phyloP scores from a whole-genome alignment of 768 basidiomycete species.

The Boletus reticuloceps region DNA sequence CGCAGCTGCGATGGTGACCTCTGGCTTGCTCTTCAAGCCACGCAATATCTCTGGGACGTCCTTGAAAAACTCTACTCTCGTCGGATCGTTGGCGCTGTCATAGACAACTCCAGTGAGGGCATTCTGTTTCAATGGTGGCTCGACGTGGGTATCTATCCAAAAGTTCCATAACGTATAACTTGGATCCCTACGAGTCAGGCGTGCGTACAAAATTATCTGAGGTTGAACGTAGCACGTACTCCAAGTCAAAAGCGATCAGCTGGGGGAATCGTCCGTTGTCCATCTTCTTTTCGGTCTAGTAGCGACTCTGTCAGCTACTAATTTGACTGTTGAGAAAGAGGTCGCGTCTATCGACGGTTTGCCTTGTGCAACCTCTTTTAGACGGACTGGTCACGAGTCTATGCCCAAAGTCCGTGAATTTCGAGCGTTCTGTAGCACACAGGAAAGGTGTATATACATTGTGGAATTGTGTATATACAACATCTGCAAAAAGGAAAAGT shows the following conservation, averaged over 20 bases:
- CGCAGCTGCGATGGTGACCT: conserved; percentile 63
- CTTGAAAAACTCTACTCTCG: conserved; percentile 62
- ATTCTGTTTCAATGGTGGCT: conserved; percentile 53
- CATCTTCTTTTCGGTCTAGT: conserved; percentile 7
- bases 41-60: conserved; percentile 77
- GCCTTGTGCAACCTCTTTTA: too few species aligned
- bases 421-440: too few species aligned
- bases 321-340: too few species aligned
- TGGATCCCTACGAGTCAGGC: conserved; percentile 2
- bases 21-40: conserved; percentile 42
- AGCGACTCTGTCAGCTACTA: too few species aligned
- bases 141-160: conserved; percentile 82
- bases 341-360: too few species aligned
- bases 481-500: too few species aligned
- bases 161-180: conserved; percentile 87
- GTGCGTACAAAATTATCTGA: not conserved
- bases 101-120: conserved; percentile 22
- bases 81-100: conserved; percentile 21
- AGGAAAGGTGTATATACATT: too few species aligned
- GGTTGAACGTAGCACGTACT: conserved; percentile 45
- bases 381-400: too few species aligned
- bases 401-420: too few species aligned
- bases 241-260: conserved; percentile 78
- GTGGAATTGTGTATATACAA: too few species aligned
- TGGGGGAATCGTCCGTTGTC: conserved; percentile 44